Evolutionary conservation across 164 flowering plant species (phyloP).

Genomic region (Dillenia turbinata): DNA sequence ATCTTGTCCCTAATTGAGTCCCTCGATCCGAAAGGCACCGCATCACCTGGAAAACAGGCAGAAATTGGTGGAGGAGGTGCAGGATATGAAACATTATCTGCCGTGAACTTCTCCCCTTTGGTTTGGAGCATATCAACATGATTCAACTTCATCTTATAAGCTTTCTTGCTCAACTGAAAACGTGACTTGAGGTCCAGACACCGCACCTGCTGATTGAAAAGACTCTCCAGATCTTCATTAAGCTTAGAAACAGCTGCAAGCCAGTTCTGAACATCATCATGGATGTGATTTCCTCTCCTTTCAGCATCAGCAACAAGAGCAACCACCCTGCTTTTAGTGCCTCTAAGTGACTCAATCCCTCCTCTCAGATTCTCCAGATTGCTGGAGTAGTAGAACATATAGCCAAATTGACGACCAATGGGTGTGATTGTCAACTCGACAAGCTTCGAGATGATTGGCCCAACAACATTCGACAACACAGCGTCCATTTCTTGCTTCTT

Average conservation of each 20-base stretch:
- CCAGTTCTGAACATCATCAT: neutral
- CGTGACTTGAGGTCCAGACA: slow-evolving; percentile 1
- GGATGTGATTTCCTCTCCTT: neutral
- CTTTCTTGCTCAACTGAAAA: neutral
- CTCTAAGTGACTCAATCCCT: neutral
- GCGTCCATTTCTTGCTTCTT: too few species aligned
- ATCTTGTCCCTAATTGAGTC: neutral
- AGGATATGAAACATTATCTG: neutral
- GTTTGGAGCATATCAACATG: neutral
- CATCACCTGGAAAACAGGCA: neutral
- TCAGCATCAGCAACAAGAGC: neutral
- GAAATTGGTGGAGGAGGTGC: neutral
- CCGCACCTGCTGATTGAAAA: neutral
- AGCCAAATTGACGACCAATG: neutral
- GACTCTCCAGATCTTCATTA: too few species aligned
- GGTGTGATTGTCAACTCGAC: neutral
- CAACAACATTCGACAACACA: too few species aligned
- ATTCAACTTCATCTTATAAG: neutral
- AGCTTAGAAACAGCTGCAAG: neutral
- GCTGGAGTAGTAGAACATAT: neutral
- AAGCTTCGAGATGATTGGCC: too few species aligned
- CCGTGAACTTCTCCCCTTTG: neutral
- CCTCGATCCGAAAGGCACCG: neutral
- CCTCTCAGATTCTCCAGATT: neutral
- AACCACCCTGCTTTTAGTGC: neutral